Evolutionary conservation across 1,139 yeast species (phyloP), one percentile per base, ranked within the genome.

Genomic region (Pichia sp.): DNA sequence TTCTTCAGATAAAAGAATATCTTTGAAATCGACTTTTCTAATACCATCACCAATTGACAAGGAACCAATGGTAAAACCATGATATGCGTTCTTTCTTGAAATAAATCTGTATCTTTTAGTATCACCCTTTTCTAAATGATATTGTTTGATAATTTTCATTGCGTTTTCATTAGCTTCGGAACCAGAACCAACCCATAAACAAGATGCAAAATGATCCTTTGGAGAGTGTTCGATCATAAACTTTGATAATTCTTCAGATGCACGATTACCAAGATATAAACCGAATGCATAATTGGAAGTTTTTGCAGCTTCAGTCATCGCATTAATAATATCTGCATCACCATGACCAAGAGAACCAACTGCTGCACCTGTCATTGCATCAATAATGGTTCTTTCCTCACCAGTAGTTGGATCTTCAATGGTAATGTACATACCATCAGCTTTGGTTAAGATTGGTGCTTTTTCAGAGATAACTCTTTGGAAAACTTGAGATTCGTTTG

Each of bases 361-460:
- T 30, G 84, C 83, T 6, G 84, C 84, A 51, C 84, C 84, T n/a
- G 82, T 74, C 54, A 70, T 63, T 33, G 74, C 81, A 57, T 79
- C 84, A 37, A 76, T 61, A 20, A 76, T 50, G 24, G 62, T 66
- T 32, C 57, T 64, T 42, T 60, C 57, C 43, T 67, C 67, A 36
- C 71, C 72, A 32, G 79, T 74, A 34, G 62, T 60, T 38, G 75
- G 70, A 52, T 77, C 78, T 54, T 65, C 70, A 29, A 74, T 62
- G n/a, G 70, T 69, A 50, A 78, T 61, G 55, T 64, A 63, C 51
- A 68, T 60, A 25, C 83, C 83, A 41, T 59, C 56, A 12, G 57
- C 56, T 36, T 70, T 65, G 37, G 73, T 64, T 37, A 72, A 71
- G 53, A 67, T 66, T 9, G 76, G 73, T 29, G 67, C 62, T 44